Evolutionary conservation across 805 yeast species (phyloP), one percentile per base, ranked within the genome.

Genomic region (Barnettozyma pratensis): DNA sequence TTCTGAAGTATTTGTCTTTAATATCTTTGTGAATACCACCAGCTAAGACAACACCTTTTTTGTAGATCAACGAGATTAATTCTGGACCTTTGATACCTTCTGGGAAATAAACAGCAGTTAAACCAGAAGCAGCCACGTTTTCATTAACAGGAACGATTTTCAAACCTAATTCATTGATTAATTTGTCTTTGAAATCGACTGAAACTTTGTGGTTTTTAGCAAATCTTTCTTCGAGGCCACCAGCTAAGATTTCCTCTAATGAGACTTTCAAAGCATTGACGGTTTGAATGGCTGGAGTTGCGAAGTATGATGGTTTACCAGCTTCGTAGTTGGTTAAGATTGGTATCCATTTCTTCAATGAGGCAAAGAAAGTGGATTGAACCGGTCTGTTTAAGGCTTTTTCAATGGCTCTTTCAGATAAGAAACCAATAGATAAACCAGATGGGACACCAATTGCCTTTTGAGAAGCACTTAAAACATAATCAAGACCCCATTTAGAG

Each of bases 401-500:
- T 7, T 68, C 67, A 35, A 90, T 69, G 10, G 96, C 96, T 59
- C 96, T 80, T 47, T 73, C 79, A 28, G 94, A 83, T 19, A 89
- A 81, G 64, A 79, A 77, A 35, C 86, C 81, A 58, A 92, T 77
- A 14, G 92, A 81, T 57, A 92, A 76, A 14, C 99, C 99, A 7
- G 97, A 83, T 46, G 98, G 97, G 30, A 85, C 94, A 46, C 97
- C 97, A 58, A 92, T 72, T 30, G 96, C 98, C 74, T 92, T 92
- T 67, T 91, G 98, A 25, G 97, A 89, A 2, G 96, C 98, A 42
- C 96, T 85, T 54, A 92, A 74, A 39, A 80, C 96, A 57, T 75
- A 88, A 70, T 92, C 99, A 46, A 92, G 68, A 5, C 87, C 90
- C 97, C 98, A 92, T 19, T 75, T 75, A 63, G 88, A 92, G 63